Base-by-base conservation (phyloP, 768 basidiomycete species). In the Mycena kentingensis region DNA sequence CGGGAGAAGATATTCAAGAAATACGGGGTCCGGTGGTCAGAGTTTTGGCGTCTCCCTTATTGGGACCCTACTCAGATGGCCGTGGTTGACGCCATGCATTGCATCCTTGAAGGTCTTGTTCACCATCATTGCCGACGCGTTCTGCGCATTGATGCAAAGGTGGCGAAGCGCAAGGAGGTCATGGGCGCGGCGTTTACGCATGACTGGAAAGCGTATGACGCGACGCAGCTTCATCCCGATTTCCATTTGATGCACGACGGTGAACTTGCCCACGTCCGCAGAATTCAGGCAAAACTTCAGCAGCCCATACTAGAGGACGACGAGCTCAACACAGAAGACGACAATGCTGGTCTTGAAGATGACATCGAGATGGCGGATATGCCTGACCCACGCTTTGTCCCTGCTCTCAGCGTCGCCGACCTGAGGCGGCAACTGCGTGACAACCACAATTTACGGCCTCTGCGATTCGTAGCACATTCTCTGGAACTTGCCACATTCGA, bases 61-160 rank as follows among this genome's bases (percentile, higher is more conserved):
- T 70, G 55, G 34, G 53, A 65, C 28, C 60, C 67, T 0, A 44
- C 59, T 0, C 48, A 46, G 4, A 55, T 56, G 45, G 52, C 58
- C 6, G 48, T 66, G 22, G 49, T 68, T 16, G 64, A 70, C 36
- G 52, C 64, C 4, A 70, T 70, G 67, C 69, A 70, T 44, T 57
- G 51, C 35, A 48, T 68, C 22, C 52, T 58, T 3, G 48, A 61
- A 16, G 58, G 61, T 50, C 36, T 55, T 3, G 7, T 63, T 27
- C 18, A 52, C 16, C 18, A 41, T 10, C 62, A 62, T 34, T 55
- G 37, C 16, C 39, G n/a, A n/a, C 19, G 49, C 12, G 51, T 58
- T 18, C 53, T 43, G 46, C 45, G 46, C 2, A 57, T 57, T n/a
- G 38, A 48, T 26, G 16, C 37, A 7, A 15, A 38, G 19, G 5